Base-by-base conservation (phyloP, 805 yeast genomes). In the Pichia membranifaciens region DNA sequence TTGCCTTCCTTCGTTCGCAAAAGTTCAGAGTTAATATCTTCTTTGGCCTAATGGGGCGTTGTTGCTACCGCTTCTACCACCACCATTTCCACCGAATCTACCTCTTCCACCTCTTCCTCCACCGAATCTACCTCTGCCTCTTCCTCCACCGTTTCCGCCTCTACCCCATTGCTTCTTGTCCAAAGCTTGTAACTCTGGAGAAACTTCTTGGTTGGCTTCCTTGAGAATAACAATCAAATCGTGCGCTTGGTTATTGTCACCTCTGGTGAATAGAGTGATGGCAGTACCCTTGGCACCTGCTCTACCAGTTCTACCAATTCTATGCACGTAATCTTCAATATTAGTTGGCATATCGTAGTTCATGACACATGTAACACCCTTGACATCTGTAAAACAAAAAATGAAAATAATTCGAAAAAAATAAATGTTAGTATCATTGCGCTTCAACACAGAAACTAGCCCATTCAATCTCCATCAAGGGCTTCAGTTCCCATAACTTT, bases 231-330 rank as follows among this genome's bases (percentile, higher is more conserved):
- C 83, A 61, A 91, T 79, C 64, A 93, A 78, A 61, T 88, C 93
- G 60, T 87, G 85, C 58, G 98, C 97, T 70, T 89, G 79, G 72
- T 84, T 81, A 59, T 87, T 74, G 75, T 89, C 87, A 56, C 76
- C 90, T 55, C 81, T 85, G 50, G 97, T 88, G 79, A 93, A 93
- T 68, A 91, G 81, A 8, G 98, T 87, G 56, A 89, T 80, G 47
- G 99, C 97, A 53, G 93, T 90, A 78, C 99, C 99, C 53, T 77
- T 76, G 53, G 89, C 82, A 68, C 98, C 98, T 57, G 97, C 99
- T 80, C 99, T 88, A 68, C 99, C 99, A 55, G 99, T 90, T 81
- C 97, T 90, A 70, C 99, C 99, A 65, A 91, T 93, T 75, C 99
- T 82, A 70, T 91, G 99, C 54, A 91, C 97, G 68, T 91, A 91